Percentiles rank a stretch among this genome's conserved stretches.
Evolutionary conservation across 2,329 filamentous ascomycete species (phyloP).

Genomic region (Coniella lustricola): DNA sequence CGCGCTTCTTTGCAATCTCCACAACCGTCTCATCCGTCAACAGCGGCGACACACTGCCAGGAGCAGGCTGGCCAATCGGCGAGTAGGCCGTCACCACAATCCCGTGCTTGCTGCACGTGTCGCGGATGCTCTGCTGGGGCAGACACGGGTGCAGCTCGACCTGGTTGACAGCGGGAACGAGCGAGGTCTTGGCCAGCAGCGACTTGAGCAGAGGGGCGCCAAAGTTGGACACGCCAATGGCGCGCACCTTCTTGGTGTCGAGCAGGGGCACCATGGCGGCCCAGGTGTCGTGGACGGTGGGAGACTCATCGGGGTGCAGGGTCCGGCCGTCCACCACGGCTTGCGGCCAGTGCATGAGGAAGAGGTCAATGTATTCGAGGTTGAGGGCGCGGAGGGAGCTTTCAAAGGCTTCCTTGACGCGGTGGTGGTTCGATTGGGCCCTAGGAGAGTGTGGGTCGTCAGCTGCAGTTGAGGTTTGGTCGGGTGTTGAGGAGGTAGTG

Average conservation of each 20-base stretch:
- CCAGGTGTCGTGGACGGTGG: conserved; percentile 14
- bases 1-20: conserved; percentile 21
- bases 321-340: neutral
- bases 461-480: too few relatives aligned
- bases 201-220: conserved; percentile 59
- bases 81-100: conserved; percentile 62
- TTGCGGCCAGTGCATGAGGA: conserved; percentile 32
- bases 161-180: conserved; percentile 50
- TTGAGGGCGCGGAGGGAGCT: conserved; percentile 36
- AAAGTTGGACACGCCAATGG: conserved; percentile 65
- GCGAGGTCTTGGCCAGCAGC: conserved; percentile 47
- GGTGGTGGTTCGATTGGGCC: conserved; percentile 27
- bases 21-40: conserved; percentile 19
- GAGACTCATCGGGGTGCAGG: conserved; percentile 6
- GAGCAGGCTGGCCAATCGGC: conserved; percentile 30
- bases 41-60: conserved; percentile 3
- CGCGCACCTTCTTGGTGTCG: conserved; percentile 50
- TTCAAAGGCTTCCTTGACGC: conserved; percentile 23
- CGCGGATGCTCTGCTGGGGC: conserved; percentile 49
- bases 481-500: too few relatives aligned
- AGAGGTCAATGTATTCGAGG: conserved; percentile 49
- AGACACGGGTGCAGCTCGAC: conserved; percentile 45
- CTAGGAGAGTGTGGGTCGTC: too few relatives aligned
- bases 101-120: conserved; percentile 53
- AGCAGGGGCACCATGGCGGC: conserved; percentile 33